Percentiles rank a stretch among this genome's conserved stretches.
These are phyloP conservation scores for Hanseniaspora meyeri DNA, from an alignment of 805 yeast genomes.

Conservation along the genomic window DNA sequence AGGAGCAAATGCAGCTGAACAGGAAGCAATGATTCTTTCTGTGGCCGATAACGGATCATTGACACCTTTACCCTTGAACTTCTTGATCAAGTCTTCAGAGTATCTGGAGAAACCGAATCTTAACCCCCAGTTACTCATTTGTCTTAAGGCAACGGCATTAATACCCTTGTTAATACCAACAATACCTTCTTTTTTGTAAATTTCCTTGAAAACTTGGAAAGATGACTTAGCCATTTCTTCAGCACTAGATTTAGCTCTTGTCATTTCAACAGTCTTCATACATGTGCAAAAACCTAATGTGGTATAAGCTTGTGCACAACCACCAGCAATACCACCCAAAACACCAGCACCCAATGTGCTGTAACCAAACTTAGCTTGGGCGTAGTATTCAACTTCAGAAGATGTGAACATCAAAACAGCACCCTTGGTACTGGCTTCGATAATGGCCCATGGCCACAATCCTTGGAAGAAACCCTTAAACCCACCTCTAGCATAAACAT, in stretches of 20 bases:
- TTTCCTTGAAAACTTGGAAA: conserved; percentile 75
- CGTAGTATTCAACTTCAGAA: conserved; percentile 77
- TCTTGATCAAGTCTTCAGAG: conserved; percentile 75
- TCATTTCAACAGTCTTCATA: conserved; percentile 97
- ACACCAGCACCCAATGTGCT: conserved; percentile 75
- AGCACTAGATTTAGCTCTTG: conserved; percentile 66
- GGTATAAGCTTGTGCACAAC: conserved; percentile 88
- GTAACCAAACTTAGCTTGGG: conserved; percentile 45
- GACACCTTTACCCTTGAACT: conserved; percentile 42
- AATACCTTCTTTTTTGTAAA: conserved; percentile 75
- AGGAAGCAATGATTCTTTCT: conserved; percentile 77
- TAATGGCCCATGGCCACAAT: conserved; percentile 98
- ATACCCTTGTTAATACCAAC: conserved; percentile 95
- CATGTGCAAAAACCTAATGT: conserved; percentile 98
- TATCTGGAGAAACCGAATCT: conserved; percentile 86
- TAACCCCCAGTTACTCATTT: conserved; percentile 98
- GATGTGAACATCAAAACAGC: conserved; percentile 88
- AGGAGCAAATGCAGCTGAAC: conserved; percentile 90
- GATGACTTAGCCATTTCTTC: conserved; percentile 54
- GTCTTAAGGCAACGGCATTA: conserved; percentile 97
- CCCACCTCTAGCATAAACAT: conserved; percentile 92
- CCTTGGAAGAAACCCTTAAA: conserved; percentile 89
- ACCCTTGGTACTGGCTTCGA: conserved; percentile 98
- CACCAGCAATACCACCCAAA: conserved; percentile 92
- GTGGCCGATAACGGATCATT: conserved; percentile 53